These are phyloP conservation scores for Aurinia saxatilis DNA, from an alignment of 345 rosid genomes.

Conservation along the genomic window DNA sequence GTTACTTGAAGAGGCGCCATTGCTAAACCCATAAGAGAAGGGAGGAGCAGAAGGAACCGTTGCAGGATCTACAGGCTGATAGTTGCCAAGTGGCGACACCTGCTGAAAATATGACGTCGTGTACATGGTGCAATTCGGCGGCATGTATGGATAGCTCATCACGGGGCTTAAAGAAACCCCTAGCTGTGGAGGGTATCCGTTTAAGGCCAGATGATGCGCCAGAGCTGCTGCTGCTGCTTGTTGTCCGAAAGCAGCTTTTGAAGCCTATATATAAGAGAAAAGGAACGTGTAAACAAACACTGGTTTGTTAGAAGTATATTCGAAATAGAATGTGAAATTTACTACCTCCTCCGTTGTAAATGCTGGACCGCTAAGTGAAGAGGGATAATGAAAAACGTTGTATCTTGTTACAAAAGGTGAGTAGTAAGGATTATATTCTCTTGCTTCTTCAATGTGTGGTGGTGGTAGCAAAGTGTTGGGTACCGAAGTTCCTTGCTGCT, in stretches of 20 bases:
- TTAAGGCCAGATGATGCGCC: constrained; percentile 83
- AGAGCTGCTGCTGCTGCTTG: constrained; percentile 42
- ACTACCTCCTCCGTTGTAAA: constrained; percentile 73
- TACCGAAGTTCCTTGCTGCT: constrained; percentile 61
- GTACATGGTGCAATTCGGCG: constrained; percentile 68
- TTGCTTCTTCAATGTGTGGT: constrained; percentile 51
- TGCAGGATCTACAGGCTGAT: constrained; percentile 73
- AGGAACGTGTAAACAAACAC: neutral
- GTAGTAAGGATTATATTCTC: constrained; percentile 74
- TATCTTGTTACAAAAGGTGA: constrained; percentile 70
- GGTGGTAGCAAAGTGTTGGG: constrained; percentile 60
- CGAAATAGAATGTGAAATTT: neutral
- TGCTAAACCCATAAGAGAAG: constrained; percentile 76
- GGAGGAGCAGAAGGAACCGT: constrained; percentile 42
- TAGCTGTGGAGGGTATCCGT: constrained; percentile 69
- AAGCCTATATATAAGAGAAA: constrained; percentile 39
- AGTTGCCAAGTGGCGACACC: constrained; percentile 53
- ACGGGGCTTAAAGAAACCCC: constrained; percentile 73
- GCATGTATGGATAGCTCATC: constrained; percentile 75
- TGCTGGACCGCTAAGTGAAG: constrained; percentile 55
- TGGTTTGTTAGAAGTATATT: neutral
- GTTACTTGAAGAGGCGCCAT: constrained; percentile 46
- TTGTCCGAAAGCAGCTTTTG: constrained; percentile 46
- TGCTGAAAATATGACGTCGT: constrained; percentile 91
- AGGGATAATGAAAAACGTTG: constrained; percentile 37